These are phyloP conservation scores for Dactylellina haptotyla DNA, from an alignment of 2,329 filamentous ascomycete genomes.

Conservation along the genomic window DNA sequence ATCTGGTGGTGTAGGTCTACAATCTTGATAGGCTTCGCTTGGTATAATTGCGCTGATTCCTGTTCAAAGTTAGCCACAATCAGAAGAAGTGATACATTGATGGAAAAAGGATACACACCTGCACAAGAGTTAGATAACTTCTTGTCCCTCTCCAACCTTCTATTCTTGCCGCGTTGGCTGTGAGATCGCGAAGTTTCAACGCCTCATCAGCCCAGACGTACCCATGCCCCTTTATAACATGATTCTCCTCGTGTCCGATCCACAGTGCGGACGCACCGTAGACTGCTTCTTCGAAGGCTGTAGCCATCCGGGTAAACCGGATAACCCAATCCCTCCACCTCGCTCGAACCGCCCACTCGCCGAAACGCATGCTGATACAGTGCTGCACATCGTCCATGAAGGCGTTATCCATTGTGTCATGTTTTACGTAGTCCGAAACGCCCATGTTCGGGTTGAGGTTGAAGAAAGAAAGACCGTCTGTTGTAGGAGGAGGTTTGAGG, in stretches of 20 bases:
- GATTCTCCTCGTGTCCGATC: constrained; percentile 77
- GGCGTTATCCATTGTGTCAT: constrained; percentile 77
- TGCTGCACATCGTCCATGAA: constrained; percentile 89
- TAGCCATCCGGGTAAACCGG: constrained; percentile 90
- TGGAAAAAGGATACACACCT: constrained; percentile 66
- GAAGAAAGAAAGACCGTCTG: constrained; percentile 87
- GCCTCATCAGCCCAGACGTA: constrained; percentile 93
- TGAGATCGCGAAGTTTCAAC: constrained; percentile 83
- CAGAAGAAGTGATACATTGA: constrained; percentile 58
- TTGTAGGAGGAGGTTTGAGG: constrained; percentile 81
- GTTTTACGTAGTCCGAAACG: constrained; percentile 54
- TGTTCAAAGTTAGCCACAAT: constrained; percentile 64
- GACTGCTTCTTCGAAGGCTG: constrained; percentile 93
- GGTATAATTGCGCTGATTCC: constrained; percentile 74
- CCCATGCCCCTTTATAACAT: constrained; percentile 79
- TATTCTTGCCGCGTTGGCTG: constrained; percentile 89
- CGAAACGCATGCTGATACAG: constrained; percentile 85
- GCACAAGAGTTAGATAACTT: constrained; percentile 94
- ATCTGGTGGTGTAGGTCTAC: constrained; percentile 91
- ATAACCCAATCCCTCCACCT: constrained; percentile 96
- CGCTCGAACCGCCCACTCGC: constrained; percentile 86
- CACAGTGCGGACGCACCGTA: constrained; percentile 92
- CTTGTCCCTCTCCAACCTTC: constrained; percentile 97
- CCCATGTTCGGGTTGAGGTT: constrained; percentile 63
- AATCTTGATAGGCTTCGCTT: constrained; percentile 75